Percentiles rank a stretch among this genome's conserved stretches.
Evolutionary conservation across 257 asterid species (phyloP).

Genomic region (Osmanthus fragrans): DNA sequence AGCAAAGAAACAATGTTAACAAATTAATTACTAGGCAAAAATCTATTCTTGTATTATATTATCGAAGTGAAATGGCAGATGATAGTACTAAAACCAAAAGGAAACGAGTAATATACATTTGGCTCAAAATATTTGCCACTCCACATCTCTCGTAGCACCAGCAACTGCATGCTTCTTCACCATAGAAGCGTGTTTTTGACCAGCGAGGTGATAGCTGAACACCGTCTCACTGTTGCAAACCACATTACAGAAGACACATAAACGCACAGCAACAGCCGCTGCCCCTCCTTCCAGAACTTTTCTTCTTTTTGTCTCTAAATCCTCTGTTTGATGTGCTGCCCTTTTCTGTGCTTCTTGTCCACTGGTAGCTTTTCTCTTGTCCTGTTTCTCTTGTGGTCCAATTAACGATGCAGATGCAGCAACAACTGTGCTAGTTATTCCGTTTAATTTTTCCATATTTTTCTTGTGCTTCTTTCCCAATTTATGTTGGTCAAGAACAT

Average conservation of each 20-base stretch:
- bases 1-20: neutral
- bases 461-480: slow-evolving; percentile 67
- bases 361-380: slow-evolving; percentile 21
- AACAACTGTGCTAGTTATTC: slow-evolving; percentile 11
- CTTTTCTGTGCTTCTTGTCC: slow-evolving; percentile 39
- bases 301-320: slow-evolving; percentile 60
- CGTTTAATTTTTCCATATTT: slow-evolving; percentile 48
- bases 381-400: slow-evolving; percentile 57
- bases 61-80: neutral
- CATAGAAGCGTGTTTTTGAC: slow-evolving; percentile 65
- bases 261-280: slow-evolving; percentile 45
- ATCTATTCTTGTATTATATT: neutral
- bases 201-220: slow-evolving; percentile 55
- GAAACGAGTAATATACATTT: slow-evolving; percentile 21
- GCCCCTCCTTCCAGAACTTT: slow-evolving; percentile 74
- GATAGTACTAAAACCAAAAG: neutral
- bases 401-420: slow-evolving; percentile 28
- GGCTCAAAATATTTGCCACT: slow-evolving; percentile 11
- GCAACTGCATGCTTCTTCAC: slow-evolving; percentile 46
- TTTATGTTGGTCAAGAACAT: slow-evolving; percentile 61
- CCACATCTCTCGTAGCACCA: slow-evolving; percentile 23
- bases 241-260: slow-evolving; percentile 62
- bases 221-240: slow-evolving; percentile 79
- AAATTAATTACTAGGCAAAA: neutral
- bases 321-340: slow-evolving; percentile 35